Evolutionary conservation across 768 basidiomycete species (phyloP).

Genomic region (Kwoniella pini): DNA sequence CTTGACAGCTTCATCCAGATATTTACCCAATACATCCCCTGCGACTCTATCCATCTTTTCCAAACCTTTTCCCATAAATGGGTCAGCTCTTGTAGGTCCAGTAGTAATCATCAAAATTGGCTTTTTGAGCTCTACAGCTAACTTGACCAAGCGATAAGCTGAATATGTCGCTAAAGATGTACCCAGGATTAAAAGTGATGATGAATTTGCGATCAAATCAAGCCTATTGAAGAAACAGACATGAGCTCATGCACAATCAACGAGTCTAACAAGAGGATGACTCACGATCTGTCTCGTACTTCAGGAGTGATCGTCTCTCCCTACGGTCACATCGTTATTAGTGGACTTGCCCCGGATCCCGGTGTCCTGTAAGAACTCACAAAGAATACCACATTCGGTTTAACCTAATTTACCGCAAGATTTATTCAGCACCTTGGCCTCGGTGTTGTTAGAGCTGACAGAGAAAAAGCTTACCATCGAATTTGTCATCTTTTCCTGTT

Average conservation of each 20-base stretch:
- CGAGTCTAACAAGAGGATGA: not conserved
- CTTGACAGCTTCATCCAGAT: slow-evolving; percentile 52
- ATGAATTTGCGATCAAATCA: slow-evolving; percentile 51
- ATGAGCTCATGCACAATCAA: too few relatives aligned
- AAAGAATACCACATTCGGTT: slow-evolving; percentile 83
- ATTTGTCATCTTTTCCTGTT: slow-evolving; percentile 61
- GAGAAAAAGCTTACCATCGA: slow-evolving; percentile 60
- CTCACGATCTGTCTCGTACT: slow-evolving; percentile 73
- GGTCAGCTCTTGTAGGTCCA: slow-evolving; percentile 84
- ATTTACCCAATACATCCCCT: slow-evolving; percentile 71
- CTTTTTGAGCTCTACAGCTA: slow-evolving; percentile 72
- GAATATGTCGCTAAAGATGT: slow-evolving; percentile 93
- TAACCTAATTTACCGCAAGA: slow-evolving; percentile 59
- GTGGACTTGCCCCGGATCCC: not conserved
- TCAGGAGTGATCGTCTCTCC: slow-evolving; percentile 76
- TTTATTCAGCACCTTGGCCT: not conserved
- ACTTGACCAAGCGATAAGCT: slow-evolving; percentile 80
- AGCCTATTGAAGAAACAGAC: not conserved
- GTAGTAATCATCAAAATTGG: slow-evolving; percentile 79
- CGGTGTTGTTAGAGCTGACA: not conserved
- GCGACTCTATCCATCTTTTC: slow-evolving; percentile 78
- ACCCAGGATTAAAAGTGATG: slow-evolving; percentile 76
- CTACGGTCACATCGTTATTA: not conserved
- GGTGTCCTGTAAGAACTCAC: slow-evolving; percentile 9
- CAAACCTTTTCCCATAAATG: slow-evolving; percentile 60